Base-by-base conservation (phyloP, 2,329 filamentous ascomycete species). In the Colletotrichum lini region DNA sequence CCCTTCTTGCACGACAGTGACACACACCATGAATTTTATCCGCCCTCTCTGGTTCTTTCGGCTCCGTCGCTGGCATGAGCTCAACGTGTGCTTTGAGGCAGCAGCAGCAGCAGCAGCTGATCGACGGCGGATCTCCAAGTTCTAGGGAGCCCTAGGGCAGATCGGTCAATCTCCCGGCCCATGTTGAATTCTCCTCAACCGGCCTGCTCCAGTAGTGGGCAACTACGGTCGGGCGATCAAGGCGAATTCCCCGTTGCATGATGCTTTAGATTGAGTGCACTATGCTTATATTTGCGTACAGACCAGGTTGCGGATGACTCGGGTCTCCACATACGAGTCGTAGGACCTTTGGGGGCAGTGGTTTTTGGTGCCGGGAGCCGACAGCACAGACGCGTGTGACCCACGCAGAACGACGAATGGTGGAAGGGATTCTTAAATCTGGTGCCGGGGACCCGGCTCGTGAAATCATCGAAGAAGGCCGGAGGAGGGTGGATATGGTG, bases 251-350 rank as follows among this genome's bases (percentile, higher is more conserved):
- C 44, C 9, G 13, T 30, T 18, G 69, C 65, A 68, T 49, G 6
- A 45, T 8, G 30, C 26, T 30, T 21, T 23, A 63, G 13, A 59
- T 64, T 64, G 45, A 42, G n/a, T 30, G 12, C 52, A 63, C 49
- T 50, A 59, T 68, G 40, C 58, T 54, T 52, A 42, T 49, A 21
- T 62, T 59, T 30, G 68, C 50, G 53, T 68, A 26, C 12, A 35
- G 45, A 13, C 53, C 52, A 54, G 18, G 26, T 56, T 30, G 30
- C 59, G 47, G 58, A 64, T 35, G 30, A 13, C 38, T 35, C 64
- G 45, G 58, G 42, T 16, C 23, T 38, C 26, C 52, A 15, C 13
- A 45, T n/a, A 30, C 44, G 50, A 67, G 64, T 61, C 52, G 50
- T 8, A 30, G 8, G 16, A 21, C 23, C 45, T 13, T 38, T 38